Evolutionary conservation across 768 basidiomycete genomes (phyloP).

Genomic region (Scleroderma citrinum): DNA sequence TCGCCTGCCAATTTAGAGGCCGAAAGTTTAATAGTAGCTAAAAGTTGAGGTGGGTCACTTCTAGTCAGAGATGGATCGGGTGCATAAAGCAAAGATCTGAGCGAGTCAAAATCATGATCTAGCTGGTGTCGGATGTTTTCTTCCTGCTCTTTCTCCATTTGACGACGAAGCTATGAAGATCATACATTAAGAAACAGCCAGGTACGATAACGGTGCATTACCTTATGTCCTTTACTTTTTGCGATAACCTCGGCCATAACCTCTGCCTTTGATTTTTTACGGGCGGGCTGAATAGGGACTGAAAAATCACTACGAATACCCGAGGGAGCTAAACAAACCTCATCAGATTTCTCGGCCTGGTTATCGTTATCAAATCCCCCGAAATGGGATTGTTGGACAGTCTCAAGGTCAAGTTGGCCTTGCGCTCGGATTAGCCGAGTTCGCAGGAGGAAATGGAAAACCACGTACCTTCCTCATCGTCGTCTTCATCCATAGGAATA

Average conservation of each 20-base stretch:
- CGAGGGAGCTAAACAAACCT: slow-evolving; percentile 31
- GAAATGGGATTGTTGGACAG: slow-evolving; percentile 72
- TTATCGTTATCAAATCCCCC: slow-evolving; percentile 80
- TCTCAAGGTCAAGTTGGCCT: slow-evolving; percentile 65
- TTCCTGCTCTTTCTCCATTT: slow-evolving; percentile 81
- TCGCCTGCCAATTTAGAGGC: background rate
- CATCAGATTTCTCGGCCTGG: slow-evolving; percentile 45
- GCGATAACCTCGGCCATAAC: slow-evolving; percentile 98
- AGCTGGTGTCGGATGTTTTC: slow-evolving; percentile 83
- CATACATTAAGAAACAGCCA: background rate
- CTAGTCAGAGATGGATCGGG: slow-evolving; percentile 43
- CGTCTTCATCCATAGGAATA: slow-evolving; percentile 46
- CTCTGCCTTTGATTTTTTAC: slow-evolving; percentile 90
- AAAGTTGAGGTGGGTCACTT: slow-evolving; percentile 33
- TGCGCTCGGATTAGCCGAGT: slow-evolving; percentile 2
- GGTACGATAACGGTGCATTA: slow-evolving; percentile 22
- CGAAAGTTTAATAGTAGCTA: slow-evolving; percentile 1
- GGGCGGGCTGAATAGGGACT: slow-evolving; percentile 49
- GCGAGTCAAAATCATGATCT: slow-evolving; percentile 79
- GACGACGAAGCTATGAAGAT: slow-evolving; percentile 65
- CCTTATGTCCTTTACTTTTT: slow-evolving; percentile 96
- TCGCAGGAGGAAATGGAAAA: background rate
- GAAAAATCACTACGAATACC: background rate
- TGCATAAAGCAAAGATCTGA: slow-evolving; percentile 68
- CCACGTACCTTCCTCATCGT: slow-evolving; percentile 35